These are phyloP conservation scores for Gossypium trilobum DNA, from an alignment of 441 rosid genomes.

Conservation along the genomic window DNA sequence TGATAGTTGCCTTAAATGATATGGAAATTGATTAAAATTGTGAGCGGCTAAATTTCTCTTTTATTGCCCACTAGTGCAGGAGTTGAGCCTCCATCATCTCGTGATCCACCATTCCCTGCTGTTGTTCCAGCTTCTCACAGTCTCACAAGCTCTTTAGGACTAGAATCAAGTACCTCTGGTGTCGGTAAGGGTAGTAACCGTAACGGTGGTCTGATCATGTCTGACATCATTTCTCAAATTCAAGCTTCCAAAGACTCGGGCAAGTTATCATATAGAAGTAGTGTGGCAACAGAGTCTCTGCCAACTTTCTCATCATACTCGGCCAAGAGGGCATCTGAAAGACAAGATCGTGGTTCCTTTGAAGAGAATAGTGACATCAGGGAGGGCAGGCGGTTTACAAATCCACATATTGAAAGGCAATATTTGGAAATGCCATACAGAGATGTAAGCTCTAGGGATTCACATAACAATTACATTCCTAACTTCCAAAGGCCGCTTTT, in stretches of 20 bases:
- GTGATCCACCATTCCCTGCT: constrained; percentile 89
- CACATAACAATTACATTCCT: constrained; percentile 66
- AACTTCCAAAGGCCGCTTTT: constrained; percentile 94
- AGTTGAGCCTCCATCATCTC: constrained; percentile 99
- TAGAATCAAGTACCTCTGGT: constrained; percentile 48
- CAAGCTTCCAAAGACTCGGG: constrained; percentile 94
- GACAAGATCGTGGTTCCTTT: constrained; percentile 55
- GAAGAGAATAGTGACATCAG: constrained; percentile 58
- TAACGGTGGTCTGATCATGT: constrained; percentile 78
- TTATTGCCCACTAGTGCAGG: constrained; percentile 90
- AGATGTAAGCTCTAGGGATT: constrained; percentile 61
- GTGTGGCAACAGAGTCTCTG: constrained; percentile 47
- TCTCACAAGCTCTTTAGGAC: constrained; percentile 37
- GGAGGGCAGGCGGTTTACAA: constrained; percentile 55
- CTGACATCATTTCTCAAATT: constrained; percentile 83
- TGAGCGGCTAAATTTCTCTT: constrained; percentile 56
- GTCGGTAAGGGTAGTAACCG: constrained; percentile 53
- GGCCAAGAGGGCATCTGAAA: constrained; percentile 59
- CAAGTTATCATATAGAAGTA: constrained; percentile 56
- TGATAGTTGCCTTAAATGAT: constrained; percentile 12
- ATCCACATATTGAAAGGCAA: constrained; percentile 57
- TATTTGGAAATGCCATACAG: constrained; percentile 47
- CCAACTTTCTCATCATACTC: constrained; percentile 57
- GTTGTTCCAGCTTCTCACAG: constrained; percentile 64
- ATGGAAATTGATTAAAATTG: neutral